Evolutionary conservation across 768 basidiomycete species (phyloP), one percentile per base, ranked within the genome.

Genomic region (Podaxis sp.): DNA sequence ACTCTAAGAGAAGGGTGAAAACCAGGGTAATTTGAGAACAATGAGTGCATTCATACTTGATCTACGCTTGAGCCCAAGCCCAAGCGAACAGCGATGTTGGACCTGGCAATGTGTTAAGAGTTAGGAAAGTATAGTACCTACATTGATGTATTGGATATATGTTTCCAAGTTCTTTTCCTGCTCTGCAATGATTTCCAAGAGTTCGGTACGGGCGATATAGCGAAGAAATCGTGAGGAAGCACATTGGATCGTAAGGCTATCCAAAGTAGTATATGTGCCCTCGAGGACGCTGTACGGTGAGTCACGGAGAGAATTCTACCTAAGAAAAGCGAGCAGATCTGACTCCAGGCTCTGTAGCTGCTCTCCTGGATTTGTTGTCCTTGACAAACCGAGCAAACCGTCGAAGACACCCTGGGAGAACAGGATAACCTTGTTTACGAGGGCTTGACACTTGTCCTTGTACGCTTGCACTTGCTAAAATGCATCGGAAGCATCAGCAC

Each of bases 71-170:
- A 13, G 9, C 35, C 18, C 32, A 50, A 38, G 1, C 57, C 57
- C 14, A 58, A 42, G 18, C 66, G 62, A 16, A 67, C 62, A 57
- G 71, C 70, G 2, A 60, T 62, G 55, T 51, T 64, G 62, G n/a
- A 73, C 57, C 60, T 70, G 60, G 69, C 71, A 61, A 14, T 14
- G 32, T 2, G 32, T 4, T 47, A 37, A 58, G 23, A 2, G 5
- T 18, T 27, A 11, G 42, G n/a, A 53, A 27, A 53, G 42, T 48
- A 54, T 48, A 54, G 18, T 27, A 35, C 57, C 23, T 50, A 58
- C 57, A 28, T 58, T 58, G 37, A 58, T 50, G 16, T 58, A 58
- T 38, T 58, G 57, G 32, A 58, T 58, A 50, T 58, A 50, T 11
- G 47, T 58, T 13, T 50, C 48, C 23, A 58, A 27, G 7, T 58